These are phyloP conservation scores for Melianthus villosus DNA, from an alignment of 441 rosid species.

Conservation along the genomic window DNA sequence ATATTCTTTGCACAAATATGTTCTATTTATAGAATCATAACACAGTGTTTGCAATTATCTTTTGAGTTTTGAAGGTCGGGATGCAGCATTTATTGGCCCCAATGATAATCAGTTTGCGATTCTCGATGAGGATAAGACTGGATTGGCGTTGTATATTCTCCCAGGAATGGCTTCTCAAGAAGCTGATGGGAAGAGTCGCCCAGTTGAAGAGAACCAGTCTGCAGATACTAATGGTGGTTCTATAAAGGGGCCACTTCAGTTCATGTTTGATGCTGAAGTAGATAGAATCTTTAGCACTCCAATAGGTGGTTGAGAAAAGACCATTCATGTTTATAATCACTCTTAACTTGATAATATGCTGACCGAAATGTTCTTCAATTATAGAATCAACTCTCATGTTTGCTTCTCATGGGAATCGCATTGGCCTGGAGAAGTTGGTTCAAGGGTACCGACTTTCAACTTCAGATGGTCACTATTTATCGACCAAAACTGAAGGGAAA, in stretches of 20 bases:
- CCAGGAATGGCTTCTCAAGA: slow-evolving; percentile 55
- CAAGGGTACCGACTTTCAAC: slow-evolving; percentile 65
- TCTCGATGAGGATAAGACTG: slow-evolving; percentile 91
- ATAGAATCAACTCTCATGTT: slow-evolving; percentile 88
- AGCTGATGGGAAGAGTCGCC: slow-evolving; percentile 48
- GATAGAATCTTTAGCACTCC: slow-evolving; percentile 93
- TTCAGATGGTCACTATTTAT: slow-evolving; percentile 70
- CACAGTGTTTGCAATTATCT: no score
- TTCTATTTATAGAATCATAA: no score
- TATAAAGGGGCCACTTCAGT: slow-evolving; percentile 66
- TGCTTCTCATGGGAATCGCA: slow-evolving; percentile 72
- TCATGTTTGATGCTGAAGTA: slow-evolving; percentile 87
- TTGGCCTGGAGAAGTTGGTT: slow-evolving; percentile 75
- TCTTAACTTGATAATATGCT: slow-evolving; percentile 12
- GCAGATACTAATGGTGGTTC: slow-evolving; percentile 45
- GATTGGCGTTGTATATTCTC: slow-evolving; percentile 56
- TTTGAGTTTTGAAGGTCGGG: slow-evolving; percentile 45
- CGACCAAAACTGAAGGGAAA: slow-evolving; percentile 78
- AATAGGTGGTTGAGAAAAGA: slow-evolving; percentile 44
- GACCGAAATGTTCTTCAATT: slow-evolving; percentile 21
- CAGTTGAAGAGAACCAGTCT: slow-evolving; percentile 43
- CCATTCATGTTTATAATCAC: slow-evolving; percentile 8
- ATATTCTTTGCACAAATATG: slow-evolving; percentile 4
- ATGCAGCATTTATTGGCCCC: slow-evolving; percentile 87
- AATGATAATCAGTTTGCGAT: slow-evolving; percentile 76